These are phyloP conservation scores for Calocybe cyanea DNA, from an alignment of 768 basidiomycete genomes.

Conservation along the genomic window DNA sequence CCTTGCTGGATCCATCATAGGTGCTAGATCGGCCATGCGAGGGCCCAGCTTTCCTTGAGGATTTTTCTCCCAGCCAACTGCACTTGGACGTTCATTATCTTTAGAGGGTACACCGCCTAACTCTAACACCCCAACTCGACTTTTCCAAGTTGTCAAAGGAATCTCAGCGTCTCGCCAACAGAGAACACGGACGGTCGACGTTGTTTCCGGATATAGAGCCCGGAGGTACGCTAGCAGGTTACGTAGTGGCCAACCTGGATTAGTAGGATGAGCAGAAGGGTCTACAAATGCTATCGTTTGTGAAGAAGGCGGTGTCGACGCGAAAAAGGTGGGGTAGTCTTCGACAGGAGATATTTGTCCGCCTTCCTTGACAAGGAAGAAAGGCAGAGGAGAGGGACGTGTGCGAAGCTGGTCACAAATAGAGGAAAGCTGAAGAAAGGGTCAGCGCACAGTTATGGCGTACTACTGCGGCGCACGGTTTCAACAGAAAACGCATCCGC, in stretches of 20 bases:
- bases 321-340: constrained; percentile 57
- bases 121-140: constrained; percentile 54
- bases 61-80: constrained; percentile 97
- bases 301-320: constrained; percentile 20
- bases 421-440: constrained; percentile 38
- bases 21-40: constrained; percentile 83
- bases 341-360: constrained; percentile 49
- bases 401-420: constrained; percentile 49
- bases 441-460: background rate
- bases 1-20: constrained; percentile 94
- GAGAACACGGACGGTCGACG: constrained; percentile 56
- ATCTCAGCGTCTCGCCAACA: constrained; percentile 72
- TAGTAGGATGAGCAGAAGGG: constrained; percentile 70
- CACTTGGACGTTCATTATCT: constrained; percentile 40
- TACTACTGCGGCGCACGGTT: constrained; percentile 28
- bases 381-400: constrained; percentile 38
- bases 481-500: constrained; percentile 37
- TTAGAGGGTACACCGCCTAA: constrained; percentile 21
- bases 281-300: constrained; percentile 69
- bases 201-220: constrained; percentile 47
- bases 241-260: constrained; percentile 91
- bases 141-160: constrained; percentile 52
- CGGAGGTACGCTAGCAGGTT: constrained; percentile 85
- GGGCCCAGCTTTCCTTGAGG: constrained; percentile 82
- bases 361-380: constrained; percentile 56